These are phyloP conservation scores for Chernovozyma sophiae-reginae DNA, from an alignment of 1,139 yeast species.

Conservation along the genomic window DNA sequence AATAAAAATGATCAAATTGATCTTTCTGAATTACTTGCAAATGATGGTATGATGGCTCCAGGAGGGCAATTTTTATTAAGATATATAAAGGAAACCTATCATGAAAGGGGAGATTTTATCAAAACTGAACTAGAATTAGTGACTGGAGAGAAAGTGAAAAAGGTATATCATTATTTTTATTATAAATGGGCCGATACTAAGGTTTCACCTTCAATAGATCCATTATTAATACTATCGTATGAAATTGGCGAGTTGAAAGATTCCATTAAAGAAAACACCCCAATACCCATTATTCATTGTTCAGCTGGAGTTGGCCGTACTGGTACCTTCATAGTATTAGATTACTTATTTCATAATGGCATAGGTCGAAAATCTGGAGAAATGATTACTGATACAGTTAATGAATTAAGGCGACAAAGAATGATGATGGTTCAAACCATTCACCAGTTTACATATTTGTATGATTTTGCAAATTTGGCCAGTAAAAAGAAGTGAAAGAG, in stretches of 20 bases:
- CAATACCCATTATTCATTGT: slow-evolving; percentile 58
- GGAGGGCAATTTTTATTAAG: slow-evolving; percentile 16
- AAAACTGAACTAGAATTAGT: slow-evolving; percentile 26
- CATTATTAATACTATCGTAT: slow-evolving; percentile 30
- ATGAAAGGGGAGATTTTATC: slow-evolving; percentile 22
- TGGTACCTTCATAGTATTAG: slow-evolving; percentile 72
- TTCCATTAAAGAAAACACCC: slow-evolving; percentile 8
- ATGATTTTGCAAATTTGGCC: slow-evolving; percentile 9
- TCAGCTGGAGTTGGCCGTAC: slow-evolving; percentile 89
- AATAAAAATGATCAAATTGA: slow-evolving; percentile 15
- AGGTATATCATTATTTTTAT: slow-evolving; percentile 51
- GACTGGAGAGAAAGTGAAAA: slow-evolving; percentile 22
- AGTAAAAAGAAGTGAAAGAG: not conserved
- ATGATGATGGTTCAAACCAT: slow-evolving; percentile 68
- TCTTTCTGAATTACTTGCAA: slow-evolving; percentile 13
- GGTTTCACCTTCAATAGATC: slow-evolving; percentile 40
- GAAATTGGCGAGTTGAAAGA: slow-evolving; percentile 16
- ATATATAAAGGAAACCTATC: slow-evolving; percentile 16
- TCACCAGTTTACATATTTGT: slow-evolving; percentile 51
- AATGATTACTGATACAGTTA: slow-evolving; percentile 33
- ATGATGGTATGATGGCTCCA: slow-evolving; percentile 22
- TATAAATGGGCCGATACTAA: slow-evolving; percentile 56
- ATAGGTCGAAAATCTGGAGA: slow-evolving; percentile 12
- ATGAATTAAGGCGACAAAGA: slow-evolving; percentile 47
- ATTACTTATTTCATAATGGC: slow-evolving; percentile 42